A percentile compares a stretch with the other conserved stretches of the same genome.
phyloP scores from a whole-genome alignment of 257 asterid genomes.

The Phtheirospermum japonicum region DNA sequence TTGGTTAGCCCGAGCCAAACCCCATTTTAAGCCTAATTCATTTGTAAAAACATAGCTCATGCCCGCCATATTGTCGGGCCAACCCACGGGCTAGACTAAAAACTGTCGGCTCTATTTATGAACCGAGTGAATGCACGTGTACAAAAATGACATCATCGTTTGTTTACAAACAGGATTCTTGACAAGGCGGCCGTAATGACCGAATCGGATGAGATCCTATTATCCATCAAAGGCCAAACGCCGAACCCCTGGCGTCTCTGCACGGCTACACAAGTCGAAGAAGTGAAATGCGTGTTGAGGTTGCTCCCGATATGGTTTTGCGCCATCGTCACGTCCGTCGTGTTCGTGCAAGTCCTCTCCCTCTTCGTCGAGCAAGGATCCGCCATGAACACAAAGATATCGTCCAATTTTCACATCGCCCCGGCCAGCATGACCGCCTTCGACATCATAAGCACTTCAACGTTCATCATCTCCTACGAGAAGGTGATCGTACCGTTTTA shows the following conservation, averaged over 20 bases:
- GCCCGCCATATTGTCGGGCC: too few species aligned
- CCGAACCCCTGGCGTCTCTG: constrained; percentile 75
- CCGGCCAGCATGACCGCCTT: constrained; percentile 87
- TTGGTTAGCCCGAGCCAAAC: too few species aligned
- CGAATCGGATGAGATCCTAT: constrained; percentile 41
- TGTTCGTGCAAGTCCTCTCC: constrained; percentile 72
- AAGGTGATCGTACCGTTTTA: constrained; percentile 58
- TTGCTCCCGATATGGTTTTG: constrained; percentile 85
- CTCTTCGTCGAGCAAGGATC: constrained; percentile 87
- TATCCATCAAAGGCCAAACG: constrained; percentile 42
- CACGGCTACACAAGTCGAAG: constrained; percentile 79
- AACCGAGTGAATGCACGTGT: too few species aligned
- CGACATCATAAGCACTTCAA: constrained; percentile 71
- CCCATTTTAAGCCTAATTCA: too few species aligned
- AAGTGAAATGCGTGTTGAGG: constrained; percentile 70
- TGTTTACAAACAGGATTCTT: constrained; percentile 47
- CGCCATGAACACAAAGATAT: constrained; percentile 60
- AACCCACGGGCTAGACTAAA: too few species aligned
- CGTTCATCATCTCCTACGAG: constrained; percentile 77
- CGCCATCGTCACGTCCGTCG: constrained; percentile 64
- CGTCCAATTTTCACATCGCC: constrained; percentile 46
- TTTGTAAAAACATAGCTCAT: too few species aligned
- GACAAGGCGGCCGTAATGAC: constrained; percentile 67
- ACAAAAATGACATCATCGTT: background rate
- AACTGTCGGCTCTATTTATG: too few species aligned